A percentile compares a stretch with the other conserved stretches of the same genome.
These are phyloP conservation scores for Diplodia intermedia DNA, from an alignment of 2,329 filamentous ascomycete genomes.

Conservation along the genomic window DNA sequence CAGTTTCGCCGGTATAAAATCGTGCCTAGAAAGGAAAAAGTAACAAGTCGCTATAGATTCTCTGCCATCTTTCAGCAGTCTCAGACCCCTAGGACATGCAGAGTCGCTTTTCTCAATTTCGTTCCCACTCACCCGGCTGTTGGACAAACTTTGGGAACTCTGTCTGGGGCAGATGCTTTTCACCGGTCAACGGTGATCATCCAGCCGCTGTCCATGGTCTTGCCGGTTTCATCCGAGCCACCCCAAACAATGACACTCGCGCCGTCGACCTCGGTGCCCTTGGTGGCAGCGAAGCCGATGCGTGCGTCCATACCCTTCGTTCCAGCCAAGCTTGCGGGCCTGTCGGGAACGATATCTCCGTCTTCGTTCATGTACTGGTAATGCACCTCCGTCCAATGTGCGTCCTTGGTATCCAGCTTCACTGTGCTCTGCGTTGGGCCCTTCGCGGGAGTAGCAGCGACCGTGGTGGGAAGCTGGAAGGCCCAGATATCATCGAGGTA, in stretches of 20 bases:
- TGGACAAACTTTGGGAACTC: neutral
- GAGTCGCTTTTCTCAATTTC: conserved; percentile 19
- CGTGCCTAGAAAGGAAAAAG: conserved; percentile 12
- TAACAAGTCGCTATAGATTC: conserved; percentile 2
- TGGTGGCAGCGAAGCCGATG: conserved; percentile 48
- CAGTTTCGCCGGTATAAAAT: conserved; percentile 10
- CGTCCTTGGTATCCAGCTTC: conserved; percentile 55
- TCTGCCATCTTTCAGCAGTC: conserved; percentile 12
- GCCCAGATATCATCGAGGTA: conserved; percentile 58
- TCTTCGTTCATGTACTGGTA: conserved; percentile 55
- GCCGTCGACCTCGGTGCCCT: conserved; percentile 55
- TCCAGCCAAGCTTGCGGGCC: conserved; percentile 45
- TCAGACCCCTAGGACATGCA: neutral
- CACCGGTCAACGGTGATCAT: conserved; percentile 47
- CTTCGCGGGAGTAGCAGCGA: conserved; percentile 56
- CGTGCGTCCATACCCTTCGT: conserved; percentile 52
- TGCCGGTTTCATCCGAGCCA: conserved; percentile 55
- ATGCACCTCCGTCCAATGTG: conserved; percentile 59
- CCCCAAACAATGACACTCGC: conserved; percentile 61
- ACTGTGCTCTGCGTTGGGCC: conserved; percentile 57
- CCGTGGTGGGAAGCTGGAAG: conserved; percentile 59
- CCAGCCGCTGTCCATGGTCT: conserved; percentile 51
- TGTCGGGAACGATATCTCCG: conserved; percentile 52
- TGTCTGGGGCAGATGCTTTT: neutral
- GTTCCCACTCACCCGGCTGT: conserved; percentile 19